Percentiles rank a stretch among this genome's conserved stretches.
These are phyloP conservation scores for Gastroboletus turbinatus DNA, from an alignment of 1,284 basidiomycete species.

Conservation along the genomic window DNA sequence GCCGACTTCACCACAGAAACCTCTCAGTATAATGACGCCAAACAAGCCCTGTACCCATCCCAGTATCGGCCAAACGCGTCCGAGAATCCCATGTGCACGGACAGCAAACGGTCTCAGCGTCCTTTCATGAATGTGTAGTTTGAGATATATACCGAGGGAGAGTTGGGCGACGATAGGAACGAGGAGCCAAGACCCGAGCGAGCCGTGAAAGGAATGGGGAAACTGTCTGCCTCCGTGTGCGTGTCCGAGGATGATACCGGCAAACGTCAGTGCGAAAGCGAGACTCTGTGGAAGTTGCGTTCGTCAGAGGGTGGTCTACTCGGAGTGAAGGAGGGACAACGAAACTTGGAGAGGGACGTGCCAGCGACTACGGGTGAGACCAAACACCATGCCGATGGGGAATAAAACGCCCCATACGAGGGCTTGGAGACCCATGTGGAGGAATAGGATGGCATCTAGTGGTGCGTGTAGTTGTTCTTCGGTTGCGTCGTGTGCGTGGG, in stretches of 20 bases:
- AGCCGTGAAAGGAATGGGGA: conserved; percentile 67
- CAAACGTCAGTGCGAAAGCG: conserved; percentile 68
- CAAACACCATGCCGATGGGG: conserved; percentile 86
- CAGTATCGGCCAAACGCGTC: conserved; percentile 83
- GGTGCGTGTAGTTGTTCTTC: conserved; percentile 70
- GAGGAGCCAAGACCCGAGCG: conserved; percentile 69
- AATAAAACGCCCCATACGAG: conserved; percentile 82
- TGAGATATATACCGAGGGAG: conserved; percentile 84
- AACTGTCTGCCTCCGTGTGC: conserved; percentile 79
- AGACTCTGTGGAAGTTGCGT: conserved; percentile 44
- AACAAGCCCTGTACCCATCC: conserved; percentile 89
- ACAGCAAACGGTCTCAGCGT: conserved; percentile 76
- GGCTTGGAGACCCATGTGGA: conserved; percentile 77
- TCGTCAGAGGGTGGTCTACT: not conserved
- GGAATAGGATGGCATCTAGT: conserved; percentile 74
- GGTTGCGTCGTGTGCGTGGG: conserved; percentile 62
- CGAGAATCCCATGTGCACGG: conserved; percentile 75
- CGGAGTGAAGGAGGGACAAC: not conserved
- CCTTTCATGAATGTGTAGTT: conserved; percentile 86
- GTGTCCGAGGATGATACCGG: conserved; percentile 78
- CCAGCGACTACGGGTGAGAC: conserved; percentile 76
- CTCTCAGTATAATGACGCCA: conserved; percentile 62
- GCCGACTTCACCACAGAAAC: conserved; percentile 69
- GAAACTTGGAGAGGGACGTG: conserved; percentile 83
- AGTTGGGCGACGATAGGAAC: conserved; percentile 70